These are phyloP conservation scores for Trypanosoma mega DNA, from an alignment of 208 protist species.

Conservation along the genomic window DNA sequence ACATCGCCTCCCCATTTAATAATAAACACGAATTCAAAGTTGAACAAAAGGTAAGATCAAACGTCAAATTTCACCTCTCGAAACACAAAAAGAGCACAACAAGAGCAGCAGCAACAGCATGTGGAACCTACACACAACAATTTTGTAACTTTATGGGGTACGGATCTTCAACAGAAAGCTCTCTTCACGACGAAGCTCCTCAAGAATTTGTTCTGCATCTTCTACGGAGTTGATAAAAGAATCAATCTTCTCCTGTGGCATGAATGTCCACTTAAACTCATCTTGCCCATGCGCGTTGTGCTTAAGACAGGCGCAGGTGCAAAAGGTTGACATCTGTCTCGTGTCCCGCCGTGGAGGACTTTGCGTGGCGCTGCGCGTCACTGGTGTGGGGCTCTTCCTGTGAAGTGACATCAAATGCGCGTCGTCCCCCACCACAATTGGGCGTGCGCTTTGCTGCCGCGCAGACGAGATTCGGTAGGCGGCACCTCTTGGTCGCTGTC, in stretches of 20 bases:
- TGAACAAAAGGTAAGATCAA: too few species aligned
- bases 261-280: conserved; percentile 21
- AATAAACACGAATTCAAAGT: too few species aligned
- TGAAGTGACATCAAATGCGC: too few species aligned
- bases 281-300: not conserved
- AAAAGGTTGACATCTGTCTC: not conserved
- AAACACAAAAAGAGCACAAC: too few species aligned
- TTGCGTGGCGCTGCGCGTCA: not conserved
- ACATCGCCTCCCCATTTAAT: too few species aligned
- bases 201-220: conserved; percentile 31
- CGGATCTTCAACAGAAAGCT: not conserved
- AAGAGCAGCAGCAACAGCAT: too few species aligned
- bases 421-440: too few species aligned
- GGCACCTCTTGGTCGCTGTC: not conserved
- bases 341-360: not conserved
- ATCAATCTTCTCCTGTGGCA: conserved; percentile 18
- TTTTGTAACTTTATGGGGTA: not conserved
- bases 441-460: too few species aligned
- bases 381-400: too few species aligned
- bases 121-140: not conserved
- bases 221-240: conserved; percentile 26
- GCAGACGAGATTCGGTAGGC: not conserved
- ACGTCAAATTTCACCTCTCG: too few species aligned
- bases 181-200: conserved; percentile 29
- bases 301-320: not conserved